phyloP scores from a whole-genome alignment of 2,329 filamentous ascomycete species.

The Fusarium bactridioides region DNA sequence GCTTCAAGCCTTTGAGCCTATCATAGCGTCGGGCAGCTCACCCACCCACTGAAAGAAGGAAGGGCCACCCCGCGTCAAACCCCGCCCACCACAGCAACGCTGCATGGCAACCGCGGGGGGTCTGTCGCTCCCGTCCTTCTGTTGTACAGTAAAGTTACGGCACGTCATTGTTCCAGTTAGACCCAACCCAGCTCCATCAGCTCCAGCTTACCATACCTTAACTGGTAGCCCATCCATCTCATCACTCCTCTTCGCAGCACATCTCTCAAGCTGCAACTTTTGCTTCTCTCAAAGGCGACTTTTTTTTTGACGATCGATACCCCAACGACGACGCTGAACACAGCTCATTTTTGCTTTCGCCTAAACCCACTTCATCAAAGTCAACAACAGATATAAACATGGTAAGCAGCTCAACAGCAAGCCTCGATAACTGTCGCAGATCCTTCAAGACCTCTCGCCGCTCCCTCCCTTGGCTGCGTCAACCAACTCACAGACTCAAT shows the following conservation, averaged over 20 bases:
- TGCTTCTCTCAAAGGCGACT: slow-evolving; percentile 1
- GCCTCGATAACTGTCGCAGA: not conserved
- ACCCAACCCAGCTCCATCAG: slow-evolving; percentile 10
- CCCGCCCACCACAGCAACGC: slow-evolving; percentile 29
- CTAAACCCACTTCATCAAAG: not conserved
- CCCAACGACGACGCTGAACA: not conserved
- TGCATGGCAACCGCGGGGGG: slow-evolving; percentile 22
- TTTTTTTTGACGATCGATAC: not conserved
- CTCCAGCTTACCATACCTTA: slow-evolving; percentile 27
- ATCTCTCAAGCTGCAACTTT: slow-evolving; percentile 15
- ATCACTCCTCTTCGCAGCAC: slow-evolving; percentile 11
- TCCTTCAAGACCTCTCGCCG: not conserved
- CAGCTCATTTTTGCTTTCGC: not conserved
- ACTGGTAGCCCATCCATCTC: slow-evolving; percentile 11
- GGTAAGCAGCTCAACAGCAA: slow-evolving; percentile 17
- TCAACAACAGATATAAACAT: slow-evolving; percentile 17
- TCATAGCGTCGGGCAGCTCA: not conserved
- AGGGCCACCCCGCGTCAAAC: slow-evolving; percentile 32
- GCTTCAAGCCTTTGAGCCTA: not conserved
- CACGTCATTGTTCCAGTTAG: slow-evolving; percentile 36
- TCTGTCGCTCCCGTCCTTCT: not conserved
- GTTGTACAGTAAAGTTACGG: slow-evolving; percentile 22
- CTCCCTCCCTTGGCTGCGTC: not conserved
- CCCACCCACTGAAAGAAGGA: slow-evolving; percentile 7
- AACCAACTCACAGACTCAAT: not conserved